These are phyloP conservation scores for Teunomyces panamensis DNA, from an alignment of 805 yeast species.

Conservation along the genomic window DNA sequence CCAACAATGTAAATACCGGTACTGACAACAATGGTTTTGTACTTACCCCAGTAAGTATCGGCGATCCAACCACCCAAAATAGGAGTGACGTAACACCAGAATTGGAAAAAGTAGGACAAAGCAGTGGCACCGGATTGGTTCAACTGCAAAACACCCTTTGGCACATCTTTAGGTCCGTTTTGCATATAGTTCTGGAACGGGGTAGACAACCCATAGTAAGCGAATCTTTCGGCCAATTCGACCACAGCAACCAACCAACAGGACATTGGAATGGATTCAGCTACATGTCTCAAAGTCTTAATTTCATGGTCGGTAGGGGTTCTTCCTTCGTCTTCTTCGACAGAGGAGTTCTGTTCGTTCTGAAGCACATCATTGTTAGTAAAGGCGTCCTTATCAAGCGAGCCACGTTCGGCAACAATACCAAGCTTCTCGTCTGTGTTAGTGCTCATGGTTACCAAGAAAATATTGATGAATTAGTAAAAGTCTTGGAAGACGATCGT, in stretches of 20 bases:
- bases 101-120: conserved; percentile 70
- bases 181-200: conserved; percentile 81
- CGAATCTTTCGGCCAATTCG: conserved; percentile 78
- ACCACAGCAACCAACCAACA: conserved; percentile 66
- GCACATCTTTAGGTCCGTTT: conserved; percentile 37
- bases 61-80: conserved; percentile 72
- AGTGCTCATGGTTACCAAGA: conserved; percentile 2
- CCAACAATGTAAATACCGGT: conserved; percentile 60
- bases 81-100: conserved; percentile 82
- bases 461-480: not conserved
- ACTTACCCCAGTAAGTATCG: conserved; percentile 73
- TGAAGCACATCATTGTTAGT: not conserved
- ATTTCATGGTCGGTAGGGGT: conserved; percentile 55
- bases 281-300: conserved; percentile 49
- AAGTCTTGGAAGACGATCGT: not conserved
- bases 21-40: conserved; percentile 62
- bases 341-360: conserved; percentile 1
- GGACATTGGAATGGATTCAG: conserved; percentile 50
- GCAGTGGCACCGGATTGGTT: conserved; percentile 67
- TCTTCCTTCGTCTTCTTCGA: conserved; percentile 30
- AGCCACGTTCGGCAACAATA: not conserved
- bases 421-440: not conserved
- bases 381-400: not conserved
- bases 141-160: conserved; percentile 56
- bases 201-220: conserved; percentile 75